Evolutionary conservation across 306 rosid genomes (phyloP).

Genomic region (Malus domestica): ASM211411v1 NC_041791.1:2455001-2455500

Average conservation of each 20-base stretch:
- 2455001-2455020: constrained; percentile 43
- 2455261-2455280: neutral
- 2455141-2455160: constrained; percentile 78
- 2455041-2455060: constrained; percentile 68
- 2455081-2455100: constrained; percentile 83
- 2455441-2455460: constrained; percentile 46
- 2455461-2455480: constrained; percentile 34
- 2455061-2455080: constrained; percentile 78
- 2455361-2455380: constrained; percentile 39
- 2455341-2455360: constrained; percentile 31
- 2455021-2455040: constrained; percentile 68
- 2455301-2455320: neutral
- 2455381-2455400: constrained; percentile 33
- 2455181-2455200: constrained; percentile 70
- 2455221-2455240: too few relatives aligned
- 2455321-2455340: constrained; percentile 25
- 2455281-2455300: neutral
- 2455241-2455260: neutral
- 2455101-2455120: constrained; percentile 82
- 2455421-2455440: constrained; percentile 39
- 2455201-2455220: neutral
- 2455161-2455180: constrained; percentile 87
- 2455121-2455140: constrained; percentile 59
- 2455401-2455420: constrained; percentile 25
- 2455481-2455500: constrained; percentile 46